phyloP scores from a whole-genome alignment of 2,329 filamentous ascomycete species.

The Endoconidiophora polonica region DNA sequence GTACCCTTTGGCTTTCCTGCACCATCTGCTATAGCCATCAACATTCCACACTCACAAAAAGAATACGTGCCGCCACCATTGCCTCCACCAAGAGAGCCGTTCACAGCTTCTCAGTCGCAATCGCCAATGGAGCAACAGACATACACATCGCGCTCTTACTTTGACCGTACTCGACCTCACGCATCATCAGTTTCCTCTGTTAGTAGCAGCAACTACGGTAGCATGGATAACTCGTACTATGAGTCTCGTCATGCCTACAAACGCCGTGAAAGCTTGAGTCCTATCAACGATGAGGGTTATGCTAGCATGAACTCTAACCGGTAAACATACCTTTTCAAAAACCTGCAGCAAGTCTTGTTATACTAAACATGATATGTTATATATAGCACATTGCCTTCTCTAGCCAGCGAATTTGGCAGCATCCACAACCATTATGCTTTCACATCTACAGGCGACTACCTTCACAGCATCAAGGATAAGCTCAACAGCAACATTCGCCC shows the following conservation, averaged over 20 bases:
- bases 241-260: slow-evolving; percentile 14
- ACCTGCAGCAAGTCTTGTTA: slow-evolving; percentile 12
- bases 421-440: slow-evolving; percentile 33
- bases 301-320: slow-evolving; percentile 26
- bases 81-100: slow-evolving; percentile 13
- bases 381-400: slow-evolving; percentile 26
- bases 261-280: slow-evolving; percentile 11
- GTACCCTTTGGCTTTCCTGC: slow-evolving; percentile 2
- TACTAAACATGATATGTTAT: slow-evolving; percentile 11
- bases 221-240: slow-evolving; percentile 22
- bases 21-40: slow-evolving; percentile 12
- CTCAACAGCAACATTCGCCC: slow-evolving; percentile 29
- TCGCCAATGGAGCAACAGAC: slow-evolving; percentile 6
- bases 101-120: slow-evolving; percentile 2
- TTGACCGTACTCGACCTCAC: slow-evolving; percentile 1
- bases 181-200: slow-evolving; percentile 11
- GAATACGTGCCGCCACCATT: slow-evolving; percentile 12
- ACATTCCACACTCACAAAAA: slow-evolving; percentile 12
- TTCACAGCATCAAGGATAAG: slow-evolving; percentile 36
- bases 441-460: slow-evolving; percentile 30
- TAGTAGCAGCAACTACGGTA: slow-evolving; percentile 24
- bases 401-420: slow-evolving; percentile 29
- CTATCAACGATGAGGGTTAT: slow-evolving; percentile 27
- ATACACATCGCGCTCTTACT: slow-evolving; percentile 6
- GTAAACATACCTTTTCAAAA: slow-evolving; percentile 15